Conservation (phyloP, 2,329 filamentous ascomycete species). For the Cladosporium austrohemisphaericum region DNA sequence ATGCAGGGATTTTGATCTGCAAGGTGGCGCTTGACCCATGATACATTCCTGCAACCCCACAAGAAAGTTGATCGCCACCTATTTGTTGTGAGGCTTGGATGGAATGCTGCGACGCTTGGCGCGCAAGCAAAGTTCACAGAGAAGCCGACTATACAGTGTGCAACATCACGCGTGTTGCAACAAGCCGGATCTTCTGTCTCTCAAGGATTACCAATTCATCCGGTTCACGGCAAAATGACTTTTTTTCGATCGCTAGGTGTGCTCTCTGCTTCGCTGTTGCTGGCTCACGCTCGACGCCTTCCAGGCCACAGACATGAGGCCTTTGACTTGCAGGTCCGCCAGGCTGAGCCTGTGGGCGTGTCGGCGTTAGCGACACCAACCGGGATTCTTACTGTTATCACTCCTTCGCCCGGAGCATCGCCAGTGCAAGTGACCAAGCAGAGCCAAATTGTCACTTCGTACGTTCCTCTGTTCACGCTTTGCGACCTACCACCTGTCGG, state of each 20-base stretch:
- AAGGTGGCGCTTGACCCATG: conserved; percentile 7
- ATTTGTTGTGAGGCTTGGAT: conserved; percentile 30
- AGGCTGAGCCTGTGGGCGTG: conserved; percentile 21
- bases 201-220: conserved; percentile 1
- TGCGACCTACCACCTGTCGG: conserved; percentile 39
- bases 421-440: conserved; percentile 40
- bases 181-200: conserved; percentile 4
- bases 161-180: not conserved
- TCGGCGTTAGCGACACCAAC: conserved; percentile 20
- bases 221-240: conserved; percentile 20
- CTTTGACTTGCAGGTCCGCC: conserved; percentile 24
- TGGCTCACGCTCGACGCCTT: conserved; percentile 22
- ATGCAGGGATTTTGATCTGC: conserved; percentile 4
- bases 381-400: conserved; percentile 37
- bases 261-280: conserved; percentile 19
- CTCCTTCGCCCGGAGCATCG: conserved; percentile 41
- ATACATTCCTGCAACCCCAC: conserved; percentile 27
- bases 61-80: conserved; percentile 18
- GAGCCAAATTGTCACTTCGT: conserved; percentile 43
- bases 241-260: conserved; percentile 19
- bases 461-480: conserved; percentile 40
- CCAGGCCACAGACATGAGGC: conserved; percentile 30
- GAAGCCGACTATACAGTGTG: conserved; percentile 5
- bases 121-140: not conserved
- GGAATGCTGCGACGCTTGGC: conserved; percentile 25